phyloP scores from a whole-genome alignment of 331 rosid genomes.

The Rosa hybrid region DNA sequence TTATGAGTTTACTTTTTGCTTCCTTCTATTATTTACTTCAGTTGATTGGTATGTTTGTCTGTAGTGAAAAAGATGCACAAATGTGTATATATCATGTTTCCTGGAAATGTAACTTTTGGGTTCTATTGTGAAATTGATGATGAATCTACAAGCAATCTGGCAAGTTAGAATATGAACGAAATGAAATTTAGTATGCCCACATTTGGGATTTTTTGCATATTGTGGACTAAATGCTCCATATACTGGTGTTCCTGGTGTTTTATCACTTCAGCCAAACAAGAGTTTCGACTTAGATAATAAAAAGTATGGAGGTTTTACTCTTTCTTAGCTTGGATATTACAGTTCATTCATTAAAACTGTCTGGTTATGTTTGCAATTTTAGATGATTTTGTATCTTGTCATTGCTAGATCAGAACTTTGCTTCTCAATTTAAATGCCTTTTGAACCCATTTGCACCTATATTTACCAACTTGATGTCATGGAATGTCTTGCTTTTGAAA shows the following conservation, averaged over 20 bases:
- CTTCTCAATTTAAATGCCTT: background rate
- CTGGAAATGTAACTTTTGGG: constrained; percentile 73
- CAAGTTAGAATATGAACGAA: constrained; percentile 40
- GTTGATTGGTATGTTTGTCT: constrained; percentile 22
- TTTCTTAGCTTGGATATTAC: background rate
- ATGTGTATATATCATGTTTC: constrained; percentile 87
- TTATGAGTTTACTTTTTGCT: constrained; percentile 13
- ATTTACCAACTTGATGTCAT: background rate
- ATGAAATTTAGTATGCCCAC: background rate
- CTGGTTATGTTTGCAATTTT: background rate
- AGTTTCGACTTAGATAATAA: constrained; percentile 62
- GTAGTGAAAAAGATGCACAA: constrained; percentile 84
- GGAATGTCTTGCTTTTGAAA: background rate
- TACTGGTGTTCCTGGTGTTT: constrained; percentile 72
- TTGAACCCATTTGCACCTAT: background rate
- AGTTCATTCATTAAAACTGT: background rate
- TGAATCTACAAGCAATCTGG: constrained; percentile 61
- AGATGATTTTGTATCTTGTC: background rate
- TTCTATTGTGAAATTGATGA: constrained; percentile 89
- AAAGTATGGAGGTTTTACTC: constrained; percentile 67
- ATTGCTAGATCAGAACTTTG: background rate
- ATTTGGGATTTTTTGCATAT: background rate
- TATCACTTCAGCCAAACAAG: constrained; percentile 61
- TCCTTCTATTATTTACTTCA: constrained; percentile 10
- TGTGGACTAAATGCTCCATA: background rate